Conservation (phyloP, 345 rosid genomes). For the Arabis hirsuta region DNA sequence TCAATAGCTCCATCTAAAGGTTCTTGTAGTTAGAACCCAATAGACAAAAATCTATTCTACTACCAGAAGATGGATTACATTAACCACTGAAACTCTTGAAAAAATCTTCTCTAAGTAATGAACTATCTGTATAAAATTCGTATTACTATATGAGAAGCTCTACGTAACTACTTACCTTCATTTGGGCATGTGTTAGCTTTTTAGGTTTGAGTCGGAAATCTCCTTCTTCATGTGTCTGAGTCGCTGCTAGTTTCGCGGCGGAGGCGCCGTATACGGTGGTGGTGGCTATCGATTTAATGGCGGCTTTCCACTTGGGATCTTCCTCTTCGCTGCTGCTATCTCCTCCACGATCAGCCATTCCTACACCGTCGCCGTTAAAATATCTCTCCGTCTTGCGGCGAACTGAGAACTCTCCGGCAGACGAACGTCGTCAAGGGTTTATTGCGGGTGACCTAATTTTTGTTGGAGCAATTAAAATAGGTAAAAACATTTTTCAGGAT, state of each 20-base stretch:
- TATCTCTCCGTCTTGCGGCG: not conserved
- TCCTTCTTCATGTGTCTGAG: constrained; percentile 39
- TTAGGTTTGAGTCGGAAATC: constrained; percentile 49
- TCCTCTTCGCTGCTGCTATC: constrained; percentile 71
- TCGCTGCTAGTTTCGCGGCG: constrained; percentile 34
- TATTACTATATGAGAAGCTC: not conserved
- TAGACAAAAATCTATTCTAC: not conserved
- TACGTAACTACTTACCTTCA: constrained; percentile 56
- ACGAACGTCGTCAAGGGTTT: constrained; percentile 30
- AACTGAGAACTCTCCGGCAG: not conserved
- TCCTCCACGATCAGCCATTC: constrained; percentile 45
- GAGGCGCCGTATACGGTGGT: constrained; percentile 54
- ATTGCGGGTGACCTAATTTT: constrained; percentile 24
- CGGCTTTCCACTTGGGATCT: constrained; percentile 76
- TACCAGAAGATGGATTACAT: not conserved
- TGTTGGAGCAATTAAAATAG: not conserved
- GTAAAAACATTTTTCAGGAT: not conserved
- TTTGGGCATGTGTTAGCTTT: constrained; percentile 71
- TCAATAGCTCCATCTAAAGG: not conserved
- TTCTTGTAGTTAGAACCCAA: not conserved
- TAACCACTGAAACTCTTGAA: not conserved
- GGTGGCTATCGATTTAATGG: constrained; percentile 68
- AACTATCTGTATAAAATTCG: not conserved
- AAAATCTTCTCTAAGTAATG: not conserved
- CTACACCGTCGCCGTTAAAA: not conserved